Evolutionary conservation across 2,329 filamentous ascomycete genomes (phyloP).

Genomic region (Fusarium tuaranense): DNA sequence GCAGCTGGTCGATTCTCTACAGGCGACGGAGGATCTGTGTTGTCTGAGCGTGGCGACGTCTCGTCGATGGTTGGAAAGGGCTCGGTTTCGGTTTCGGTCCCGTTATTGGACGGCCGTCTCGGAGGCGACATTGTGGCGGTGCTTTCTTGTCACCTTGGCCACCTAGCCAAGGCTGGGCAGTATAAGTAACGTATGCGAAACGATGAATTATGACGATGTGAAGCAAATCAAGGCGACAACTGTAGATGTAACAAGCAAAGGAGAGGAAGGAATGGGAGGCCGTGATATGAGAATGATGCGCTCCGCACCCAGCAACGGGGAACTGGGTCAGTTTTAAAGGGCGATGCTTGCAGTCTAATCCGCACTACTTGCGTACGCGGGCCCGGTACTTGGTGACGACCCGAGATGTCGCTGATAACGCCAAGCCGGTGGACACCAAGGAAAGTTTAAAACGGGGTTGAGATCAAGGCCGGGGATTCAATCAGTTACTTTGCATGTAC

Average conservation of each 20-base stretch:
- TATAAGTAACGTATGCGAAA: not conserved
- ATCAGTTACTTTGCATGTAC: not conserved
- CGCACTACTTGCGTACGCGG: slow-evolving; percentile 2
- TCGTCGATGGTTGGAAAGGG: slow-evolving; percentile 44
- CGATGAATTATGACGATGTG: slow-evolving; percentile 6
- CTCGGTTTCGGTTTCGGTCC: slow-evolving; percentile 32
- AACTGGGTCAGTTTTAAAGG: slow-evolving; percentile 17
- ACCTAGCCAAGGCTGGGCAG: not conserved
- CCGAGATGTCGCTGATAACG: not conserved
- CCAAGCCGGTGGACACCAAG: not conserved
- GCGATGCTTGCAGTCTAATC: slow-evolving; percentile 14
- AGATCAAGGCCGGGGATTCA: not conserved
- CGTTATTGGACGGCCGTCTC: slow-evolving; percentile 31
- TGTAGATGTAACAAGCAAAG: not conserved
- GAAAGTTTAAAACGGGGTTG: not conserved
- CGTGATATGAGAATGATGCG: slow-evolving; percentile 20
- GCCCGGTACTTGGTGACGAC: not conserved
- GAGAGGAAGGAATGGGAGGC: slow-evolving; percentile 20
- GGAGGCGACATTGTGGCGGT: slow-evolving; percentile 28
- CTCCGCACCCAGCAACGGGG: slow-evolving; percentile 28
- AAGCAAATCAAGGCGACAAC: not conserved
- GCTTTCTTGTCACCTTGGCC: slow-evolving; percentile 12
- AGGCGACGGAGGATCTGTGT: slow-evolving; percentile 13
- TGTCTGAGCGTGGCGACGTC: slow-evolving; percentile 32
- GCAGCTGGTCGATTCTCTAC: slow-evolving; percentile 42